Evolutionary conservation across 495 filamentous ascomycete genomes (phyloP), one percentile per base, ranked within the genome.

Genomic region (Aspergillus biplanus): DNA sequence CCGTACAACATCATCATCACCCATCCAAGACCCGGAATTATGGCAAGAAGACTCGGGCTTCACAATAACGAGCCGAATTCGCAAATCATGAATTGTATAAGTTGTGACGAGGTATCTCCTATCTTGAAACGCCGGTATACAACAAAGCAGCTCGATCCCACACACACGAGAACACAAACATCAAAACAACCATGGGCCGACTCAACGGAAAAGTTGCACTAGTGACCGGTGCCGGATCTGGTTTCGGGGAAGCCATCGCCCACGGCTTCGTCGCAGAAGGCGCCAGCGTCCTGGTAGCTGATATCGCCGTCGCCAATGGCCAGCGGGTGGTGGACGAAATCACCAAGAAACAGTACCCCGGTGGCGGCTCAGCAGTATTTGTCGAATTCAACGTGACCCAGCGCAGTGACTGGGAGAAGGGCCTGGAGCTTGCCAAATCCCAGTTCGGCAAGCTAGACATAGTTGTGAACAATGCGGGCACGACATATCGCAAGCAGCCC

Each of bases 151-250:
- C n/a, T n/a, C n/a, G n/a, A n/a, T n/a, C n/a, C n/a, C n/a, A n/a
- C n/a, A n/a, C n/a, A n/a, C n/a, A n/a, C n/a, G n/a, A 39, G 12
- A 39, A 39, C 6, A 39, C 6, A 39, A 39, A 39, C 6, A 12
- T n/a, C n/a, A 12, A 39, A 39, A 48, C 7, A 16, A 48, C 1
- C 13, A 56, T 56, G 54, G 12, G 8, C 16, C 54, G 54, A 1
- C 54, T 56, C 37, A 12, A 32, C 12, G 34, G 34, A 37, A 56
- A 56, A 37, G 54, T 56, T 39, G 87, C 87, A 49, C 77, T 90
- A 58, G 77, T 91, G 68, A 90, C 88, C 33, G 65, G 82, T 4
- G 71, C 74, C 34, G 80, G 77, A 2, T 80, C 77, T 4, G 83
- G 83, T 8, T 85, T 83, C 63, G 83, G 83, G 33, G 72, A 71